Conservation (phyloP, 2,329 filamentous ascomycete genomes). For the Penicillium concentricum region DNA sequence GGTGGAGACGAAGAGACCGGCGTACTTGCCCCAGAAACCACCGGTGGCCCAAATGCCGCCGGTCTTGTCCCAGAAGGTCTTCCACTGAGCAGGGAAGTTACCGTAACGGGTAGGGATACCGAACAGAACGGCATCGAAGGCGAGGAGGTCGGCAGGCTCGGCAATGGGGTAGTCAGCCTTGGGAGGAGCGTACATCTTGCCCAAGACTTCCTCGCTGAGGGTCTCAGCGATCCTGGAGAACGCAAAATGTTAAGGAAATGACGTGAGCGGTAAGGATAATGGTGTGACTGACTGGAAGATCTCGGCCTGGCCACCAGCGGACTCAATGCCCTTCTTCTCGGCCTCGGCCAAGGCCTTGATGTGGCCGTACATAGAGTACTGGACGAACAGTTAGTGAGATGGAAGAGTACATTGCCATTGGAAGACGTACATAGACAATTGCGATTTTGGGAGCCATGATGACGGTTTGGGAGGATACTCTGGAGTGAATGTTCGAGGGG, state of each 20-base stretch:
- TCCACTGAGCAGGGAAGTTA: slow-evolving; percentile 97
- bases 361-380: slow-evolving; percentile 97
- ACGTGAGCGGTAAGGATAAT: background rate
- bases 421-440: slow-evolving; percentile 74
- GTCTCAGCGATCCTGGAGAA: slow-evolving; percentile 72
- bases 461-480: slow-evolving; percentile 25
- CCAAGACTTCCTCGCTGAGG: slow-evolving; percentile 75
- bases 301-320: slow-evolving; percentile 77
- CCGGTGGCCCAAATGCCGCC: slow-evolving; percentile 80
- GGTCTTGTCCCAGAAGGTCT: slow-evolving; percentile 79
- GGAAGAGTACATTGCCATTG: slow-evolving; percentile 3
- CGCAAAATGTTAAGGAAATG: slow-evolving; percentile 6
- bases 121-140: slow-evolving; percentile 86
- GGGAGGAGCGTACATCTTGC: slow-evolving; percentile 85
- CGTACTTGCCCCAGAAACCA: slow-evolving; percentile 81
- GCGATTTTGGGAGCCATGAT: slow-evolving; percentile 88
- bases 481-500: background rate
- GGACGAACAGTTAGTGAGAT: background rate
- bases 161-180: slow-evolving; percentile 69
- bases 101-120: slow-evolving; percentile 96
- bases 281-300: slow-evolving; percentile 67
- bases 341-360: slow-evolving; percentile 80
- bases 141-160: slow-evolving; percentile 60
- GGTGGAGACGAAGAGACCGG: slow-evolving; percentile 88
- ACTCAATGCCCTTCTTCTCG: slow-evolving; percentile 85